phyloP scores from a whole-genome alignment of 2,329 filamentous ascomycete species.

The Dactylellina leptospora region DNA sequence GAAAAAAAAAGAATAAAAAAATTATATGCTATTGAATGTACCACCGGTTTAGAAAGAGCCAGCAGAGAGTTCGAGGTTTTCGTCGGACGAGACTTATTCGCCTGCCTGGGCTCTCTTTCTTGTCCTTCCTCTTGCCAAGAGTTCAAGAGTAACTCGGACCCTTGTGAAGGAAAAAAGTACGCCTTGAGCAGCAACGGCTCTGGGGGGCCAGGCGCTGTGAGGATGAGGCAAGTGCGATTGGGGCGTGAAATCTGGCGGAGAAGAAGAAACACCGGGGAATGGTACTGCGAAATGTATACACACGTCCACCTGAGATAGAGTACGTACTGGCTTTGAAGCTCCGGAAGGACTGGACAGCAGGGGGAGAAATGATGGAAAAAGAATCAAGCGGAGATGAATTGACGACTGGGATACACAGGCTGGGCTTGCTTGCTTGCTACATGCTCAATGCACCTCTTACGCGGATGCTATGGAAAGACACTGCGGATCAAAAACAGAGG shows the following conservation, averaged over 20 bases:
- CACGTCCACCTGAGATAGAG: background rate
- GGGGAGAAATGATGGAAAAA: conserved; percentile 2
- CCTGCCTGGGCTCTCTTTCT: conserved; percentile 28
- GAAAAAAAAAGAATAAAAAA: conserved; percentile 14
- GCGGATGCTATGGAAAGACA: conserved; percentile 3
- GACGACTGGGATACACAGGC: conserved; percentile 23
- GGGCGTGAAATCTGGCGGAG: background rate
- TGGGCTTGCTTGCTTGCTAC: conserved; percentile 20
- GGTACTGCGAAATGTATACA: background rate
- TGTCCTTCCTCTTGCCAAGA: conserved; percentile 37
- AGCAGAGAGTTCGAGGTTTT: conserved; percentile 29
- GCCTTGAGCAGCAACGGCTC: conserved; percentile 23
- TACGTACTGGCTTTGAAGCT: background rate
- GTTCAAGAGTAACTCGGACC: conserved; percentile 35
- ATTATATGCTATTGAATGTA: background rate
- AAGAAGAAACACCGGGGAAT: background rate
- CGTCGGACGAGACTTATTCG: conserved; percentile 17
- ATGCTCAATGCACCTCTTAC: conserved; percentile 19
- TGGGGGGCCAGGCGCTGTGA: conserved; percentile 18
- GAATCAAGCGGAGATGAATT: conserved; percentile 42
- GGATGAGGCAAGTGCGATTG: conserved; percentile 40
- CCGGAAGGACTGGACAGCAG: background rate
- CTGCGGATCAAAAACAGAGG: conserved; percentile 18
- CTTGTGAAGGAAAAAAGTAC: conserved; percentile 34
- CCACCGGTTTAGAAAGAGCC: conserved; percentile 29